Evolutionary conservation across 2,329 filamentous ascomycete species (phyloP), one percentile per base, ranked within the genome.

Genomic region (Mycogone perniciosa): DNA sequence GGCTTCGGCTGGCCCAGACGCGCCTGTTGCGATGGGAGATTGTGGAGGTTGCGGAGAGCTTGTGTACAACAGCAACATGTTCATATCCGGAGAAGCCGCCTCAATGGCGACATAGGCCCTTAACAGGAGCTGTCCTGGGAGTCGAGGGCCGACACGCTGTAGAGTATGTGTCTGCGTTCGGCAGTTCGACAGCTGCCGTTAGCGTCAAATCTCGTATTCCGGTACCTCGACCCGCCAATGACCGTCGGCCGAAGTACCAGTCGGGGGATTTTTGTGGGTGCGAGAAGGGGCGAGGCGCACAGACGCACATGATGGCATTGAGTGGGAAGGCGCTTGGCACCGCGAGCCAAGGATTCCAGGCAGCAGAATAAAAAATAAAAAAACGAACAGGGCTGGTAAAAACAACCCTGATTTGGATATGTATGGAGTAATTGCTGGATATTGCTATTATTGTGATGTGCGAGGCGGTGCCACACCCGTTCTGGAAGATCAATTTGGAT

Each of bases 351-450:
- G 46, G 7, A 37, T 42, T 49, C 27, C 42, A 53, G 51, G 51
- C 51, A 53, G 46, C 51, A 53, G 51, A 53, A 53, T 53, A 45
- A 53, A 52, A 27, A 34, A 49, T 26, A 26, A 29, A 38, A 38
- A n/a, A 35, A 26, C 13, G 39, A 42, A 26, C 6, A 26, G 10
- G 38, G 39, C 39, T 26, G 20, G 20, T 20, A 20, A 20, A 3
- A 20, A 20, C 20, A 20, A 20, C 20, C 20, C 20, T 20, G 20
- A 20, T 20, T 20, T 20, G 20, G 20, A 20, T 20, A 20, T 20
- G 20, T 20, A 20, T 20, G 20, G 20, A 20, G 20, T 20, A 20
- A 20, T 20, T 20, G 20, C 20, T 20, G 20, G 20, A 20, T 20
- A n/a, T 38, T 6, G 35, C 11, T 38, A 38, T 38, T 38, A 38